Evolutionary conservation across 495 filamentous ascomycete genomes (phyloP).

Genomic region (Copromyces sp.): DNA sequence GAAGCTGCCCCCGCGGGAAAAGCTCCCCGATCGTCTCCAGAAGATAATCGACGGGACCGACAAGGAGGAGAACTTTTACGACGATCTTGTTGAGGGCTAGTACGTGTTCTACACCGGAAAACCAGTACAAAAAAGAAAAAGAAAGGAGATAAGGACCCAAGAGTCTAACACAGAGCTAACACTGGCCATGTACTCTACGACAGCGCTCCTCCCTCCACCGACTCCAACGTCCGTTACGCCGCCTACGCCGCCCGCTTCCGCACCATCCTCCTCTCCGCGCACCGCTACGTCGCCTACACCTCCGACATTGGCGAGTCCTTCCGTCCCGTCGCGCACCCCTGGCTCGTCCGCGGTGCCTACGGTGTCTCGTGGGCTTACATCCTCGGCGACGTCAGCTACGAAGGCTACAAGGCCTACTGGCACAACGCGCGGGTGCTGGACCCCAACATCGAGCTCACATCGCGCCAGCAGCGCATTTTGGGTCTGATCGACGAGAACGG

Average conservation of each 20-base stretch:
- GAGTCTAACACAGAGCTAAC: neutral
- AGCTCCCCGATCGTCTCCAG: slow-evolving; percentile 61
- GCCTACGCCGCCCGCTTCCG: slow-evolving; percentile 80
- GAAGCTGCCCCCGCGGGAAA: slow-evolving; percentile 47
- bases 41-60: slow-evolving; percentile 55
- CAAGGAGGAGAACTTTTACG: slow-evolving; percentile 66
- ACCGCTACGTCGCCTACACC: slow-evolving; percentile 96
- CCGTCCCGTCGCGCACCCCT: slow-evolving; percentile 82
- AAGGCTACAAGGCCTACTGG: slow-evolving; percentile 91
- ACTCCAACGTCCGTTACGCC: slow-evolving; percentile 79
- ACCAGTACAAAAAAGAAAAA: neutral
- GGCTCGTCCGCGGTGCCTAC: slow-evolving; percentile 71
- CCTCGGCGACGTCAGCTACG: slow-evolving; percentile 78
- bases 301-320: slow-evolving; percentile 96
- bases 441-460: slow-evolving; percentile 35
- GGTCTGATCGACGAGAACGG: slow-evolving; percentile 19
- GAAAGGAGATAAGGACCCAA: neutral
- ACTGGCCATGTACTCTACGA: slow-evolving; percentile 7
- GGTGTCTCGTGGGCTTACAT: slow-evolving; percentile 89
- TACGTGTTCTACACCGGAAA: slow-evolving; percentile 38
- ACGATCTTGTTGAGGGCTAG: slow-evolving; percentile 69
- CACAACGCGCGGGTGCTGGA: slow-evolving; percentile 58
- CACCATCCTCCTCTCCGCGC: slow-evolving; percentile 81
- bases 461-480: slow-evolving; percentile 26
- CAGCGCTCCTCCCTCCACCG: slow-evolving; percentile 72